Evolutionary conservation across 371 early-diverging fungal species (phyloP).

Genomic region (Mucor ambiguus): DNA sequence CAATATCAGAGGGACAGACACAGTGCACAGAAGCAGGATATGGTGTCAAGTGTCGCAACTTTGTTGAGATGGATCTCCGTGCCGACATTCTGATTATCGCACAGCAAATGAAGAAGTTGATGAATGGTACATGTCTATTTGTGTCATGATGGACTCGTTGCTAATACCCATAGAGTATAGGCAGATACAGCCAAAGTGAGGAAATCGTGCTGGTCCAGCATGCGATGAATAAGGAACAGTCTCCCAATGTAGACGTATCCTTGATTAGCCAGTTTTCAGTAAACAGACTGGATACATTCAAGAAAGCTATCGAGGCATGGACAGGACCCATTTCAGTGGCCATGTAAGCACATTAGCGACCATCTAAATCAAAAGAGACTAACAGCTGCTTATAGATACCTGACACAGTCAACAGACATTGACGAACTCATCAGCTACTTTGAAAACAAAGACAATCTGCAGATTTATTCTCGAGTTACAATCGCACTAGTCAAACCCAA

Average conservation of each 20-base stretch:
- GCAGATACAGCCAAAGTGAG: slow-evolving; percentile 10
- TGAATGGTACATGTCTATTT: slow-evolving; percentile 24
- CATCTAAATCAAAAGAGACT: background rate
- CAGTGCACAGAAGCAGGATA: slow-evolving; percentile 25
- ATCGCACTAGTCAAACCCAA: slow-evolving; percentile 56
- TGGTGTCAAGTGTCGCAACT: slow-evolving; percentile 33
- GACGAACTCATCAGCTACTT: slow-evolving; percentile 48
- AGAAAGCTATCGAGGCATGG: slow-evolving; percentile 54
- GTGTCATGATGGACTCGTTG: background rate
- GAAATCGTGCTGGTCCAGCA: slow-evolving; percentile 24
- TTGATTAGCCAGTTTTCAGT: slow-evolving; percentile 65
- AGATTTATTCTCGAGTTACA: slow-evolving; percentile 33
- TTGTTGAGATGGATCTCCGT: slow-evolving; percentile 34
- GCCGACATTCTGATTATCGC: slow-evolving; percentile 37
- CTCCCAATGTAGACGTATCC: slow-evolving; percentile 36
- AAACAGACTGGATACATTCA: slow-evolving; percentile 58
- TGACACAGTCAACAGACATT: slow-evolving; percentile 54
- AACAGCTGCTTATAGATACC: slow-evolving; percentile 36
- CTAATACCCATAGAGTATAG: background rate
- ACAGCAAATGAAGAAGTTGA: slow-evolving; percentile 29
- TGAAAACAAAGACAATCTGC: slow-evolving; percentile 26
- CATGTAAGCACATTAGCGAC: slow-evolving; percentile 40
- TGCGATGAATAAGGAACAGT: background rate
- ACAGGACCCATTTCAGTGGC: slow-evolving; percentile 58
- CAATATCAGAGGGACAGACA: slow-evolving; percentile 27